Evolutionary conservation across 2,329 filamentous ascomycete species (phyloP).

Genomic region (Annulohypoxylon truncatum): DNA sequence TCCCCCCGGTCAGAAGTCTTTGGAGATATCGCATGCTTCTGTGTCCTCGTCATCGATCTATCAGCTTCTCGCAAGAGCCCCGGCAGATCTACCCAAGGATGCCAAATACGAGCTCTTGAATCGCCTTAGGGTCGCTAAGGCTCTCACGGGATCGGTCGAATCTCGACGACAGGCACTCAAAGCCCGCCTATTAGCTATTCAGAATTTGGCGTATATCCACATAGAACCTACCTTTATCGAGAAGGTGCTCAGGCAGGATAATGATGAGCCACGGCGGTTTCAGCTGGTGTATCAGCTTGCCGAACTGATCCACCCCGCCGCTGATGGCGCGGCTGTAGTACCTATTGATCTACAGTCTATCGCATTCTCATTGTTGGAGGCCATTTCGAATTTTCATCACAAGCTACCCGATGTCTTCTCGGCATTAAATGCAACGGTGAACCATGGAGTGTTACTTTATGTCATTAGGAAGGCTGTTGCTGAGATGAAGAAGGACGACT

Average conservation of each 20-base stretch:
- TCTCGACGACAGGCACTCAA: slow-evolving; percentile 81
- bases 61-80: slow-evolving; percentile 66
- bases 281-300: slow-evolving; percentile 93
- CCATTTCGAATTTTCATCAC: slow-evolving; percentile 81
- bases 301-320: slow-evolving; percentile 87
- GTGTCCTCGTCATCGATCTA: slow-evolving; percentile 66
- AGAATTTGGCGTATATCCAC: slow-evolving; percentile 91
- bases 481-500: slow-evolving; percentile 73
- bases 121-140: slow-evolving; percentile 84
- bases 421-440: slow-evolving; percentile 94
- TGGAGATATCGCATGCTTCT: slow-evolving; percentile 72
- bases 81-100: slow-evolving; percentile 75
- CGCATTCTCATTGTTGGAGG: slow-evolving; percentile 83
- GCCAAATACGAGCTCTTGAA: slow-evolving; percentile 87
- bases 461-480: slow-evolving; percentile 90
- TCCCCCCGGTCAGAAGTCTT: slow-evolving; percentile 63
- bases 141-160: slow-evolving; percentile 73
- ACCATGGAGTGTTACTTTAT: slow-evolving; percentile 94
- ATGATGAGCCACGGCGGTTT: slow-evolving; percentile 86
- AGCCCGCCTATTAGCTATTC: slow-evolving; percentile 85
- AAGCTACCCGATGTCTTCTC: slow-evolving; percentile 86
- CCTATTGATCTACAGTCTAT: slow-evolving; percentile 84
- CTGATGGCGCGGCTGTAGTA: slow-evolving; percentile 73
- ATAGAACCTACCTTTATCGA: slow-evolving; percentile 84
- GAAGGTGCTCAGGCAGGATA: slow-evolving; percentile 86